Conservation (phyloP, 148 eudicot species). For the Amaranthus hypochondriacus region DNA sequence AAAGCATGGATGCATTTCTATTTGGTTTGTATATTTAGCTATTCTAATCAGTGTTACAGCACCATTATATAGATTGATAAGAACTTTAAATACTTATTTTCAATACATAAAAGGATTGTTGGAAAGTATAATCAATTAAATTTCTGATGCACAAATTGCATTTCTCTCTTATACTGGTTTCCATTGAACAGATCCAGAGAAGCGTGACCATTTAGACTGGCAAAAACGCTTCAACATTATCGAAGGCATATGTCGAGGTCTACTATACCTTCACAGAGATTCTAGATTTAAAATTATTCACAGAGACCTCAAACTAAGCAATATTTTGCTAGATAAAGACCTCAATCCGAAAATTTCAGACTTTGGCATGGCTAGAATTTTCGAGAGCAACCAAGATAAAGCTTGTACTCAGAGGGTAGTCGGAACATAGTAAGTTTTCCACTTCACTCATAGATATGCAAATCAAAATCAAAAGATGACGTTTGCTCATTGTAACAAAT, state of each 20-base stretch:
- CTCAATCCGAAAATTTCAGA: conserved; percentile 35
- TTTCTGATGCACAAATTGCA: neutral
- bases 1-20: conserved; percentile 26
- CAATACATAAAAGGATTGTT: neutral
- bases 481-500: too few species aligned
- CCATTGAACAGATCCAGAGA: conserved; percentile 16
- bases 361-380: conserved; percentile 32
- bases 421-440: conserved; percentile 29
- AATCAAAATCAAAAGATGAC: too few species aligned
- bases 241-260: conserved; percentile 19
- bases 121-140: too few species aligned
- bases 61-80: neutral
- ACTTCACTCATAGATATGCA: too few species aligned
- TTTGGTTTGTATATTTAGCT: conserved; percentile 27
- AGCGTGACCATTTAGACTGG: conserved; percentile 22
- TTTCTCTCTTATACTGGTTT: conserved; percentile 3
- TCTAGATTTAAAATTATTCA: conserved; percentile 32
- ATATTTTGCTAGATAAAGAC: conserved; percentile 29
- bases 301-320: conserved; percentile 7
- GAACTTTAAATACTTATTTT: too few species aligned
- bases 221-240: conserved; percentile 30
- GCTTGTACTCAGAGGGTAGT: conserved; percentile 8
- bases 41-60: neutral
- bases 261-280: conserved; percentile 38
- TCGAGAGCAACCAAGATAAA: conserved; percentile 5